Base-by-base conservation (phyloP, 192 early-diverging fungal genomes). In the Dimargaris verticillata region DNA sequence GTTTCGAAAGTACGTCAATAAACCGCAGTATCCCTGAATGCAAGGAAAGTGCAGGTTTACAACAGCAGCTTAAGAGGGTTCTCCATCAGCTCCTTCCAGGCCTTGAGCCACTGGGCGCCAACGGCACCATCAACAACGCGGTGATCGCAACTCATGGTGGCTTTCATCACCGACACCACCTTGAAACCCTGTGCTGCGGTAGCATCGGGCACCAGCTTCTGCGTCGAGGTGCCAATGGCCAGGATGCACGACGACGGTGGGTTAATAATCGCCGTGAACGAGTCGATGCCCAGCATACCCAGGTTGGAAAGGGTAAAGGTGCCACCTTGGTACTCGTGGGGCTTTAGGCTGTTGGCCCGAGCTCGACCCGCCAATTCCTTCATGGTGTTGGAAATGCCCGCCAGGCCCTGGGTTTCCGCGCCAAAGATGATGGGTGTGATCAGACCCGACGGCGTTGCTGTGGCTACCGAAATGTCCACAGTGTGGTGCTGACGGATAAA, bases 181-280 rank as follows among this genome's bases (percentile, higher is more conserved):
- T 77, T 74, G 74, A 88, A 83, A n/a, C 80, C 82, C 54, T 83
- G 83, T 1, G 65, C 54, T 29, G 69, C 64, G 47, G 81, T 78
- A 57, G 55, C 41, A 45, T 83, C 85, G 49, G 77, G 71, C 49
- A 89, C 74, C 47, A 89, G 66, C 68, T 87, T 88, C 66, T 89
- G 78, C 70, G 80, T 73, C n/a, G 84, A 74, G 45, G 76, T 74
- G n/a, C 94, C 94, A 33, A 98, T 84, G 64, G 92, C 92, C 41
- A 98, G 79, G 68, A 98, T 98, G 63, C 83, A 84, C 5, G 91
- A 71, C 63, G 95, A 93, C 25, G 92, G 92, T 43, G 89, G 88
- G 79, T 98, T 95, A 74, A 98, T 95, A 66, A 98, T 98, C 58
- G 95, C 95, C 42, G 92, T 90, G 77, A 98, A 98, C 65, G 87